Evolutionary conservation across 2,329 filamentous ascomycete genomes (phyloP), one percentile per base, ranked within the genome.

Genomic region (Nannizziopsis arthrosporioides): DNA sequence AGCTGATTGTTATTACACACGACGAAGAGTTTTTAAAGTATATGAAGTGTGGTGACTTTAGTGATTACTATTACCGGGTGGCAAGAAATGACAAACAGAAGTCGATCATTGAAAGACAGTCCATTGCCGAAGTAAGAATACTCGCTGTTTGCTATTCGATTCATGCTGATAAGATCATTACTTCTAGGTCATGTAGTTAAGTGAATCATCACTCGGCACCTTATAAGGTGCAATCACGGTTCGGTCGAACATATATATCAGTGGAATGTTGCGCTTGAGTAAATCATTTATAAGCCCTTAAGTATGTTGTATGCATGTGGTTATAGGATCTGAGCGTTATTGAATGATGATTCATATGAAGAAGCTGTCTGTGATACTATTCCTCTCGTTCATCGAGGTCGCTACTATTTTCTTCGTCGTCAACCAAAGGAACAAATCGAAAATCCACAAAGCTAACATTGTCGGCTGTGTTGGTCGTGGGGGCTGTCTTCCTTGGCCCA

Each of bases 1-100:
- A 98, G 72, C 78, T 98, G 48, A 92, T 98, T 61, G 86, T 98
- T 60, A 98, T 98, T 65, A 98, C 92, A 3, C 92, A 98, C 73
- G 92, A 98, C 68, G 93, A 96, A 69, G 87, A 94, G 60, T 98
- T 98, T 60, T 63, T 98, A 61, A 77, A 84, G 47, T 80, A 88
- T 61, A 98, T 98, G 92, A 82, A 88, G 56, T 94, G 88, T 64
- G 82, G 81, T 18, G 90, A 98, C 56, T 96, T 94, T 62, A 85
- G 84, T 54, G 92, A 96, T 66, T 80, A 82, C 55, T 98, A 95
- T 64, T 96, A 85, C 68, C 80, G 88, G 3, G 85, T 98, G 9
- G 83, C 77, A 53, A 75, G 92, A 44, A 84, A 94, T 61, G 80
- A 84, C 57, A 79, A 77, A 58, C 89, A 95, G 69, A 90, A 94